These are phyloP conservation scores for Acrocalymma vagum DNA, from an alignment of 2,329 filamentous ascomycete genomes.

Conservation along the genomic window DNA sequence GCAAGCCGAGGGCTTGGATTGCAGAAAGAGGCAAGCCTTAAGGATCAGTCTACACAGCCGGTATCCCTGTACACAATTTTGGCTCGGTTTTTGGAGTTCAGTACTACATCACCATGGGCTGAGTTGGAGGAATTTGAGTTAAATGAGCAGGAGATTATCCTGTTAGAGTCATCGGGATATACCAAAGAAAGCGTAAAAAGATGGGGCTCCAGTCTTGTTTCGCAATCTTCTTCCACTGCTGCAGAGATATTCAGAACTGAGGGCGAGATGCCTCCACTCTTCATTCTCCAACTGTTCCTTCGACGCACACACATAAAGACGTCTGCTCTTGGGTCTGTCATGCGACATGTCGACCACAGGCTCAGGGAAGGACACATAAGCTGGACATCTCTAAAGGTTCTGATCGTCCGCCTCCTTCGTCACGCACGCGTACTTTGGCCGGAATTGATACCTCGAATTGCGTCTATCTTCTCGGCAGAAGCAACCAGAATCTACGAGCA, in stretches of 20 bases:
- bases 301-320: slow-evolving; percentile 35
- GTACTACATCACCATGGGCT: slow-evolving; percentile 9
- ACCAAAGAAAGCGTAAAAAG: slow-evolving; percentile 19
- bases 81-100: slow-evolving; percentile 29
- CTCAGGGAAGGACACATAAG: slow-evolving; percentile 18
- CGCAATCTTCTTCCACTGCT: slow-evolving; percentile 23
- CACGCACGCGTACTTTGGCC: slow-evolving; percentile 42
- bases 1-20: background rate
- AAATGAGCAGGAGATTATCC: slow-evolving; percentile 22
- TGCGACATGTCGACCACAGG: slow-evolving; percentile 33
- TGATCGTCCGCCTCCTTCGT: slow-evolving; percentile 34
- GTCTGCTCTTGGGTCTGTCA: slow-evolving; percentile 28
- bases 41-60: slow-evolving; percentile 11
- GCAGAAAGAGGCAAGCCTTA: background rate
- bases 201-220: slow-evolving; percentile 34
- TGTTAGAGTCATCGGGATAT: slow-evolving; percentile 28
- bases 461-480: slow-evolving; percentile 33
- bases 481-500: slow-evolving; percentile 26
- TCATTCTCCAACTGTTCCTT: slow-evolving; percentile 40
- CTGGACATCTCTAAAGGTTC: slow-evolving; percentile 34
- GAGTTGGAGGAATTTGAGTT: slow-evolving; percentile 21
- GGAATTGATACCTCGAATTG: slow-evolving; percentile 41
- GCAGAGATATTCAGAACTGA: slow-evolving; percentile 24
- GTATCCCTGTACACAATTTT: slow-evolving; percentile 35
- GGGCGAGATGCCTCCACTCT: slow-evolving; percentile 30